A percentile compares a stretch with the other conserved stretches of the same genome.
Evolutionary conservation across 2,329 filamentous ascomycete species (phyloP).

Genomic region (Microcyclospora pomicola): DNA sequence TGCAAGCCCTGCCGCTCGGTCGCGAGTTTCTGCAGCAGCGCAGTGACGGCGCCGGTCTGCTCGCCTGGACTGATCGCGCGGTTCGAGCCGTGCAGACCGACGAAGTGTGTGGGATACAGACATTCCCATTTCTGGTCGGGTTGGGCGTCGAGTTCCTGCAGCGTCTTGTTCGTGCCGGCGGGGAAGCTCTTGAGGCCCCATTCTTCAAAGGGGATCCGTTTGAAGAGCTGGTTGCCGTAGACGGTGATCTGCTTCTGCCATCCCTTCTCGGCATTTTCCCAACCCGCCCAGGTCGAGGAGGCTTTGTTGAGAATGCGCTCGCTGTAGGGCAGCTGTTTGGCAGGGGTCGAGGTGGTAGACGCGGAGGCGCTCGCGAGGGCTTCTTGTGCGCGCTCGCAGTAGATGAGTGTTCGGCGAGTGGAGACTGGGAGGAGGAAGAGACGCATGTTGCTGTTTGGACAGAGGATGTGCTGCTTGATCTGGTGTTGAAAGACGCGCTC

Average conservation of each 20-base stretch:
- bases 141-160: conserved; percentile 45
- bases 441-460: conserved; percentile 47
- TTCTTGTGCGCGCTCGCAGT: conserved; percentile 58
- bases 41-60: conserved; percentile 33
- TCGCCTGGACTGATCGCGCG: no score
- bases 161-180: conserved; percentile 54
- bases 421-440: conserved; percentile 89
- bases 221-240: conserved; percentile 75
- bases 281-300: conserved; percentile 64
- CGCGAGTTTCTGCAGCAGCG: conserved; percentile 55
- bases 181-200: conserved; percentile 95
- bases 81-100: background rate
- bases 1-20: conserved; percentile 72
- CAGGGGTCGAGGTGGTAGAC: conserved; percentile 15
- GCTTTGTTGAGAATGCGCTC: conserved; percentile 62
- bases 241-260: conserved; percentile 82
- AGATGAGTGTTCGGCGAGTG: conserved; percentile 78
- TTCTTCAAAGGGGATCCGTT: conserved; percentile 88
- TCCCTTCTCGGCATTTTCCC: conserved; percentile 57
- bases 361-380: conserved; percentile 6
- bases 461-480: no score
- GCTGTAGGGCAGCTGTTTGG: conserved; percentile 42
- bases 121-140: conserved; percentile 47
- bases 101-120: conserved; percentile 8
- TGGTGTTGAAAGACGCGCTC: no score